A percentile compares a stretch with the other conserved stretches of the same genome.
These are phyloP conservation scores for Salix exigua DNA, from an alignment of 345 rosid genomes.

Conservation along the genomic window DNA sequence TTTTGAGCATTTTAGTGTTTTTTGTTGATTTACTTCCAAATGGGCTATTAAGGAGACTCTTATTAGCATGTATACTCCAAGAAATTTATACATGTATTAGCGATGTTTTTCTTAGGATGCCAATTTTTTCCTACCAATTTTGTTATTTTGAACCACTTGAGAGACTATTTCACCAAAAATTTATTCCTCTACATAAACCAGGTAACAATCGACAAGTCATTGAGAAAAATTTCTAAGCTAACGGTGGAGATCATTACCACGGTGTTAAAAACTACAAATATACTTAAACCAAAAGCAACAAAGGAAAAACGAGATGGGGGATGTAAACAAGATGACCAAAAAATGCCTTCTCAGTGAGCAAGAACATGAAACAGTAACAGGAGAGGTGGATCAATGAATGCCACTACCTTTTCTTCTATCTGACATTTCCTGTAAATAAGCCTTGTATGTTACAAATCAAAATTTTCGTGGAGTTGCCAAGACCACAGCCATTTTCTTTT, in stretches of 20 bases:
- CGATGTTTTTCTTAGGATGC: no score
- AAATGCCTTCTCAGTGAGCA: background rate
- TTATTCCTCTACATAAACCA: background rate
- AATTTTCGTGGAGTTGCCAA: slow-evolving; percentile 37
- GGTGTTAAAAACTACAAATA: background rate
- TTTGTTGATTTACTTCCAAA: no score
- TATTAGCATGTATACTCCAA: no score
- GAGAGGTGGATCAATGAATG: slow-evolving; percentile 36
- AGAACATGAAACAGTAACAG: slow-evolving; percentile 11
- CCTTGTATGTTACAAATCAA: slow-evolving; percentile 55
- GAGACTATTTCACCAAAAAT: background rate
- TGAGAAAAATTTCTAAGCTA: background rate
- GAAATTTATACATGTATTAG: no score
- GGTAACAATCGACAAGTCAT: background rate
- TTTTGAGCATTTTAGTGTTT: no score
- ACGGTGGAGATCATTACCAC: background rate
- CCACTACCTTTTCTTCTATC: slow-evolving; percentile 33
- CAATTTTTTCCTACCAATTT: accelerated
- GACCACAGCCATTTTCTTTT: slow-evolving; percentile 27
- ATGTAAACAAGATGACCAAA: background rate
- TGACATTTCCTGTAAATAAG: slow-evolving; percentile 36
- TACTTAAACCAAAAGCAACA: background rate
- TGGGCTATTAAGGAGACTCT: no score
- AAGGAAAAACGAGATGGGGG: background rate
- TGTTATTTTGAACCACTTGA: no score